Conservation (phyloP, 352 stramenopile genomes). For the Phytophthora rubi region DNA sequence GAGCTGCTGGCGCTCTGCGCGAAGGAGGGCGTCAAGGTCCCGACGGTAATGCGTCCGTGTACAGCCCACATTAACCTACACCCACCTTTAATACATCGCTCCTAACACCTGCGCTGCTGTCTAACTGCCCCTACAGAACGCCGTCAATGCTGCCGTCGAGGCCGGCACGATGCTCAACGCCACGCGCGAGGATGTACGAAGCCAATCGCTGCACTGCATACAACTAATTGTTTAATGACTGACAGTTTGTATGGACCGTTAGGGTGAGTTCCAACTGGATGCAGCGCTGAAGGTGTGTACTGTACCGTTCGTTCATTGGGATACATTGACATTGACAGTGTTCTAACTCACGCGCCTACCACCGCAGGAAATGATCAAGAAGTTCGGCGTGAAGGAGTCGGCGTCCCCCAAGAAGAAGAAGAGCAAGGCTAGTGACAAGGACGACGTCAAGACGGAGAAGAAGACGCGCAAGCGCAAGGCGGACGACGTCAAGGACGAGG, state of each 20-base stretch:
- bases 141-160: constrained; percentile 81
- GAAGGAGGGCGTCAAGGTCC: constrained; percentile 78
- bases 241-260: constrained; percentile 4
- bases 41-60: constrained; percentile 50
- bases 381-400: constrained; percentile 67
- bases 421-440: constrained; percentile 1
- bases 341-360: background rate
- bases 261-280: constrained; percentile 79
- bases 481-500: constrained; percentile 40
- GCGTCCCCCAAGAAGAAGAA: constrained; percentile 57
- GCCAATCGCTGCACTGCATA: constrained; percentile 7
- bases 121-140: constrained; percentile 41
- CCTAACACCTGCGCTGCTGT: background rate
- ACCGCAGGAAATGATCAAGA: constrained; percentile 76
- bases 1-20: constrained; percentile 84
- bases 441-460: constrained; percentile 42
- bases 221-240: background rate
- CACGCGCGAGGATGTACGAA: constrained; percentile 70
- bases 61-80: background rate
- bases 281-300: constrained; percentile 63
- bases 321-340: no score
- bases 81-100: background rate
- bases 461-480: constrained; percentile 41
- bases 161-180: constrained; percentile 88
- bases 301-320: background rate